A percentile compares a stretch with the other conserved stretches of the same genome.
phyloP scores from a whole-genome alignment of 169 alveolate genomes.

The Plasmodium vinckei region DNA sequence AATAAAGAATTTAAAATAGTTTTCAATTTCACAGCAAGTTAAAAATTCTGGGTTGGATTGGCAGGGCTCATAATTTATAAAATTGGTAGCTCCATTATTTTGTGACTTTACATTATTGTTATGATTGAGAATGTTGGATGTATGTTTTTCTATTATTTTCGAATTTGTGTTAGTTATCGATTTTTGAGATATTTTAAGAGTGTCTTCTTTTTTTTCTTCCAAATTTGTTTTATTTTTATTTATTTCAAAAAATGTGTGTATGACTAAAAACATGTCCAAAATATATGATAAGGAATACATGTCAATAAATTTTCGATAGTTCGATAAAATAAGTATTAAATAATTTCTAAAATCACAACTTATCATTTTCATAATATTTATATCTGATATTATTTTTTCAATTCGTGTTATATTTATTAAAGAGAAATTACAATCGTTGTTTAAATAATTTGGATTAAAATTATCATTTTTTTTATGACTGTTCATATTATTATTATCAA shows the following conservation, averaged over 20 bases:
- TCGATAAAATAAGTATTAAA: conserved; percentile 46
- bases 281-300: conserved; percentile 75
- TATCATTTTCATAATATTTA: conserved; percentile 48
- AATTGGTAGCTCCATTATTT: neutral
- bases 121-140: neutral
- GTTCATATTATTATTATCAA: too few relatives aligned
- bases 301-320: conserved; percentile 69
- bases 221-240: conserved; percentile 16
- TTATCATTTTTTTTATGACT: too few relatives aligned
- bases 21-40: neutral
- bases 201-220: neutral
- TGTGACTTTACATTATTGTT: neutral
- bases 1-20: conserved; percentile 57
- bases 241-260: conserved; percentile 29
- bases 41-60: neutral
- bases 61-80: too few relatives aligned
- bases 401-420: conserved; percentile 43
- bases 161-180: neutral
- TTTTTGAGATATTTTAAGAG: neutral
- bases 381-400: conserved; percentile 58
- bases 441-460: too few relatives aligned
- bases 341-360: conserved; percentile 72
- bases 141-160: neutral
- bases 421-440: conserved; percentile 4
- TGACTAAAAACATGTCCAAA: conserved; percentile 37